Base-by-base conservation (phyloP, 176 grass and related monocot genomes). In the Triticum monococcum region DNA sequence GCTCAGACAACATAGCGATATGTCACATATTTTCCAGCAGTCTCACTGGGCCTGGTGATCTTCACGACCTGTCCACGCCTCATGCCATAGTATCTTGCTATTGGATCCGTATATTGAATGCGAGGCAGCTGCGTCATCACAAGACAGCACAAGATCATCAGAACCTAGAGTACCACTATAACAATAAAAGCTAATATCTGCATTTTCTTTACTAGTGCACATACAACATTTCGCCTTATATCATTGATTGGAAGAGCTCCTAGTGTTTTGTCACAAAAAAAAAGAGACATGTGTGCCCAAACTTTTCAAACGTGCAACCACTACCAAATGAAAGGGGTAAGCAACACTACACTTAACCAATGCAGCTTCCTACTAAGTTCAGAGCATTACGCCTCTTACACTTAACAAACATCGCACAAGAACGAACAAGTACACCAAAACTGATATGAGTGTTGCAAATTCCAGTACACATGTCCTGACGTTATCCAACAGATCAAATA, bases 71-170 rank as follows among this genome's bases (percentile, higher is more conserved):
- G 95, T 43, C 95, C 95, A 59, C 86, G 92, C 84, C 91, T 97
- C 84, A 97, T 85, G 56, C 95, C 95, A 5, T 94, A 97, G 79
- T 94, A 97, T 87, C 92, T 90, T 48, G 94, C 95, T 86, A 97
- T 81, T 9, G 95, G 92, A 68, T 97, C 90, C 0, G 86, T 78
- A 32, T 92, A n/a, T 79, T 97, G 95, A 92, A 94, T 97, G 65
- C 86, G 73, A 18, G 92, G 92, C 14, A 97, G 88, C 95, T 94
- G 92, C 33, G 90, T 46, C 20, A 83, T 35, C 56, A 59, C 56
- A 77, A 80, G 59, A 89, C 26, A 48, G 62, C 60, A 16, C 65
- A 17, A 77, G 35, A 85, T 66, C 36, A 81, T 87, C 59, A 84
- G 46, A 80, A 84, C 68, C n/a, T n/a, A 77, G 46, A 77, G 16